A percentile compares a stretch with the other conserved stretches of the same genome.
Conservation (phyloP, 768 basidiomycete genomes). For the Candolleomyces eurysporus region DNA sequence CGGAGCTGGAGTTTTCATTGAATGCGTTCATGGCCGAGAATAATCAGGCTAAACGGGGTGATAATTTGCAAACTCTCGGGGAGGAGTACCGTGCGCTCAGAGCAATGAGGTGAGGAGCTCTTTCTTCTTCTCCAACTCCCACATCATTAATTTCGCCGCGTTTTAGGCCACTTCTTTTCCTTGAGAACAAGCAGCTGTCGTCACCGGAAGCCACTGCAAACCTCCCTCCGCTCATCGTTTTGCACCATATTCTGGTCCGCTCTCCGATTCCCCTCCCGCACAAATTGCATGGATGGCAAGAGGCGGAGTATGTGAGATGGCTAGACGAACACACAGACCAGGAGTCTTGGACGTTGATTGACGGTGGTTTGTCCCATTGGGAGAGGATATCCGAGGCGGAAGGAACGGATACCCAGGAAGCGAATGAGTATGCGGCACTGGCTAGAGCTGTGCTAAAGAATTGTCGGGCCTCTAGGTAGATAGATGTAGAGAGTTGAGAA, state of each 20-base stretch:
- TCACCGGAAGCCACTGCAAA: constrained; percentile 66
- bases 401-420: constrained; percentile 43
- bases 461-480: constrained; percentile 20
- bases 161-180: constrained; percentile 80
- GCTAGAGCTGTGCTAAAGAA: constrained; percentile 64
- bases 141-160: neutral
- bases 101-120: constrained; percentile 69
- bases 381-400: constrained; percentile 67
- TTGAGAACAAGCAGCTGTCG: constrained; percentile 72
- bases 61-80: constrained; percentile 69
- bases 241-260: constrained; percentile 91
- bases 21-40: constrained; percentile 71
- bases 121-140: constrained; percentile 3
- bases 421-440: constrained; percentile 62
- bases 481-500: constrained; percentile 7
- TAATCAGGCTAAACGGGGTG: constrained; percentile 53
- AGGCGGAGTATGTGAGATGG: constrained; percentile 96
- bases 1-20: constrained; percentile 90
- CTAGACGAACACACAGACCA: constrained; percentile 84
- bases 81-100: constrained; percentile 85
- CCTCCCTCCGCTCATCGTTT: constrained; percentile 81
- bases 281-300: constrained; percentile 88
- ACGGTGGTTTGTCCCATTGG: constrained; percentile 76
- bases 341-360: constrained; percentile 79
- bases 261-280: constrained; percentile 87